Evolutionary conservation across 116 monocot genomes (phyloP).

Genomic region (Trichopus zeylanicus): DNA sequence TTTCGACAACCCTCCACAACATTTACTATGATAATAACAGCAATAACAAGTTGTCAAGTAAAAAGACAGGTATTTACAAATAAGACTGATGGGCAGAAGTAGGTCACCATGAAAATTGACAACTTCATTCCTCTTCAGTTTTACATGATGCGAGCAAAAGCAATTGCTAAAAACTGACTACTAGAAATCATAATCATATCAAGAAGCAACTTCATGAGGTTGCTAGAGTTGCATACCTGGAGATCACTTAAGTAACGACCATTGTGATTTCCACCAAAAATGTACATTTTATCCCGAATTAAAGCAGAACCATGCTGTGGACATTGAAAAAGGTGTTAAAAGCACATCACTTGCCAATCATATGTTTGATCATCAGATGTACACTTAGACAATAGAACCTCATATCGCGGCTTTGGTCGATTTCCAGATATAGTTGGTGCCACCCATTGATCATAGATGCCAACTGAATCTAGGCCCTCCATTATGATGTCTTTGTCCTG

Average conservation of each 20-base stretch:
- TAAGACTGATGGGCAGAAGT: neutral
- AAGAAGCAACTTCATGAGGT: neutral
- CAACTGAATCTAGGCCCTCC: slow-evolving; percentile 66
- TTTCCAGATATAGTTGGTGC: slow-evolving; percentile 67
- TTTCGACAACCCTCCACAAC: too few species aligned
- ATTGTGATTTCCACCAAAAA: slow-evolving; percentile 99
- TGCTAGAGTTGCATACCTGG: slow-evolving; percentile 47
- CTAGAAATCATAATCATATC: neutral
- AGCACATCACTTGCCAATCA: neutral
- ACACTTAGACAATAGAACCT: slow-evolving; percentile 27
- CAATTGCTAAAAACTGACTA: neutral
- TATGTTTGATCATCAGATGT: neutral
- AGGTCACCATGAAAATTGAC: neutral
- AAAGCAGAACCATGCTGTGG: slow-evolving; percentile 94
- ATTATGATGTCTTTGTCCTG: slow-evolving; percentile 71
- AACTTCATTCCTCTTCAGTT: neutral
- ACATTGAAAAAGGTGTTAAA: slow-evolving; percentile 8
- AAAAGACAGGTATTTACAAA: too few species aligned
- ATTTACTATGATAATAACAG: too few species aligned
- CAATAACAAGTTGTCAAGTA: too few species aligned
- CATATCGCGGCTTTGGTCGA: slow-evolving; percentile 69
- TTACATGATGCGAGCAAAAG: neutral
- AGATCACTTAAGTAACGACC: slow-evolving; percentile 93
- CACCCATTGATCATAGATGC: slow-evolving; percentile 84
- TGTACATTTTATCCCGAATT: slow-evolving; percentile 87